Evolutionary conservation across 441 rosid species (phyloP), one percentile per base, ranked within the genome.

Genomic region (Capsella rubella): DNA sequence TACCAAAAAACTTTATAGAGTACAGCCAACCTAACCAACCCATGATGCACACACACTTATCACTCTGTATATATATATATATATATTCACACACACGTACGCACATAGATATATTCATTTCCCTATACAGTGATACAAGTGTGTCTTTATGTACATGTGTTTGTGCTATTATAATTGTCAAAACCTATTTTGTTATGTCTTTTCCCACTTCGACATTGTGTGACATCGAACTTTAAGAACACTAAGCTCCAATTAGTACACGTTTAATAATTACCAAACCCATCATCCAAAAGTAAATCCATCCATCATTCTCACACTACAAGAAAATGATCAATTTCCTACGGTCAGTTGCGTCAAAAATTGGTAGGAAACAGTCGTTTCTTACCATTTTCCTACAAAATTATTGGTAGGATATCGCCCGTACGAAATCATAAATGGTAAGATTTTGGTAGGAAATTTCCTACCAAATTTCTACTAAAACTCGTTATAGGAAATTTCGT

Each of bases 1-100:
- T 37, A 64, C 66, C 57, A 49, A 78, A 60, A 74, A 58, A 64
- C 72, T 69, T 69, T 59, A 74, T 62, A 73, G 82, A 79, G 84
- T 83, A 78, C 71, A 65, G 75, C 31, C 83, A 70, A 77, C 81
- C 85, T 62, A 80, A 84, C 80, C 69, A 79, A 81, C 69, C 69
- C 79, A 73, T 52, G 66, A 43, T 40, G 27, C 32, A 63, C 53
- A 68, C 40, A 67, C 18, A 50, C 67, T 46, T 69, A 53, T 78
- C 54, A 31, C 8, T 73, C 12, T 52, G 7, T 9, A 15, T 47
- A 15, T 28, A 53, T 51, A 31, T 57, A 49, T 46, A 70, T 46
- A 39, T 43, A 25, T 32, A 34, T 34, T 34, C 15, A 21, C 31
- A 21, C 62, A 2, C 49, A n/a, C 25, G 6, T 8, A 15, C 42